These are phyloP conservation scores for Arthrobotrys musiformis DNA, from an alignment of 2,329 filamentous ascomycete species.

Conservation along the genomic window DNA sequence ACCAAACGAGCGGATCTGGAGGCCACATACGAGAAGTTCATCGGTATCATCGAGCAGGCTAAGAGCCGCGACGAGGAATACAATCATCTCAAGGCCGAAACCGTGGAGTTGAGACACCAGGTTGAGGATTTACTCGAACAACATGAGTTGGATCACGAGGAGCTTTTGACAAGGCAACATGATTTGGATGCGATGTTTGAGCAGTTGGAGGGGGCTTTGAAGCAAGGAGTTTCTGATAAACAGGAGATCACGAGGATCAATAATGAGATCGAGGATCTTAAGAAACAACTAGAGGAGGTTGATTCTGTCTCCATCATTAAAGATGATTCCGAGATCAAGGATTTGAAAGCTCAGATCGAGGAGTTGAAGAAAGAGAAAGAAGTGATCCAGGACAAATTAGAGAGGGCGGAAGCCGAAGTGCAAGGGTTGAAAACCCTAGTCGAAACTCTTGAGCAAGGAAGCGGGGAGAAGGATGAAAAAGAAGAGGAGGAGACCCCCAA, in stretches of 20 bases:
- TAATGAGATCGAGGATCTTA: constrained; percentile 34
- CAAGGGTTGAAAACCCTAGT: constrained; percentile 21
- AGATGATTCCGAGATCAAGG: constrained; percentile 47
- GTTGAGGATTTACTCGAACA: constrained; percentile 47
- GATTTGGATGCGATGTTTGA: constrained; percentile 49
- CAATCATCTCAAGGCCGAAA: constrained; percentile 29
- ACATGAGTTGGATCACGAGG: constrained; percentile 50
- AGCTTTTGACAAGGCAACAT: constrained; percentile 39
- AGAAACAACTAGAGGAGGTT: constrained; percentile 35
- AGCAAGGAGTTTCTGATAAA: constrained; percentile 45
- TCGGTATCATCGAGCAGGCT: constrained; percentile 50
- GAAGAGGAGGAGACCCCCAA: not conserved
- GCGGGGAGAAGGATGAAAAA: not conserved
- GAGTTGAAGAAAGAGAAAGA: constrained; percentile 40
- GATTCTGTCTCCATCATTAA: constrained; percentile 38
- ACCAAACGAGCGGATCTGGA: constrained; percentile 46
- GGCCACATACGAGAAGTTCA: constrained; percentile 46
- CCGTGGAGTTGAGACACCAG: constrained; percentile 30
- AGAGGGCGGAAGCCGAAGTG: constrained; percentile 24
- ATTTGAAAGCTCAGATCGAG: constrained; percentile 35
- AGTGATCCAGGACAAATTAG: constrained; percentile 11
- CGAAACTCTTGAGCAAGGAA: not conserved
- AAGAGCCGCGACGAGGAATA: constrained; percentile 33
- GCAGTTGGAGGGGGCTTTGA: constrained; percentile 44
- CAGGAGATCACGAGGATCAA: constrained; percentile 42